These are phyloP conservation scores for Trypanosomatidae sp. DNA, from an alignment of 208 protist genomes.

Conservation along the genomic window DNA sequence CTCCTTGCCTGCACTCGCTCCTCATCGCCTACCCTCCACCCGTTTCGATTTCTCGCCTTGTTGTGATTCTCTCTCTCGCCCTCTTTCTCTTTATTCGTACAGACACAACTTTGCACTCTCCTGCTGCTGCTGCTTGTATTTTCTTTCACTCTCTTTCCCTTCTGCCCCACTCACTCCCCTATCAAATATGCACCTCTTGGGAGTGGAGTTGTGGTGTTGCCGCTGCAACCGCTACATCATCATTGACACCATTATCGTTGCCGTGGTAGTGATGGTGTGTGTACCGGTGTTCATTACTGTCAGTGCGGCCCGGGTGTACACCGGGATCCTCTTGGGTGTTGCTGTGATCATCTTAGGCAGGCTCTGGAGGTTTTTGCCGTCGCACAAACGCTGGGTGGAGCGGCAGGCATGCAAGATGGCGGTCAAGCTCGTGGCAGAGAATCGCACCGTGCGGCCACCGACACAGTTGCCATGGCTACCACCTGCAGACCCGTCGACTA, in stretches of 20 bases:
- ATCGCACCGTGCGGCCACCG: constrained; percentile 1
- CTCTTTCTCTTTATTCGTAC: background rate
- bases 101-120: background rate
- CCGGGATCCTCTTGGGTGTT: constrained; percentile 29
- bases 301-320: constrained; percentile 29
- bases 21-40: background rate
- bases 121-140: background rate
- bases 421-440: constrained; percentile 5
- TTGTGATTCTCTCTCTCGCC: background rate
- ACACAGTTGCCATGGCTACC: background rate
- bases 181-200: constrained; percentile 8
- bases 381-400: constrained; percentile 29
- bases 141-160: background rate
- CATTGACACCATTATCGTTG: constrained; percentile 21
- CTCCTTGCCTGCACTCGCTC: background rate
- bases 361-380: constrained; percentile 56
- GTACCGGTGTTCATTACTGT: constrained; percentile 33
- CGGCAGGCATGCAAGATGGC: constrained; percentile 13
- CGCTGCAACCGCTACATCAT: constrained; percentile 6
- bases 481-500: background rate
- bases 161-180: background rate
- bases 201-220: constrained; percentile 17
- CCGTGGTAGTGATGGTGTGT: constrained; percentile 18
- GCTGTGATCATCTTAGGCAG: constrained; percentile 32
- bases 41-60: background rate